Evolutionary conservation across 768 basidiomycete genomes (phyloP).

Genomic region (Chiua virens): DNA sequence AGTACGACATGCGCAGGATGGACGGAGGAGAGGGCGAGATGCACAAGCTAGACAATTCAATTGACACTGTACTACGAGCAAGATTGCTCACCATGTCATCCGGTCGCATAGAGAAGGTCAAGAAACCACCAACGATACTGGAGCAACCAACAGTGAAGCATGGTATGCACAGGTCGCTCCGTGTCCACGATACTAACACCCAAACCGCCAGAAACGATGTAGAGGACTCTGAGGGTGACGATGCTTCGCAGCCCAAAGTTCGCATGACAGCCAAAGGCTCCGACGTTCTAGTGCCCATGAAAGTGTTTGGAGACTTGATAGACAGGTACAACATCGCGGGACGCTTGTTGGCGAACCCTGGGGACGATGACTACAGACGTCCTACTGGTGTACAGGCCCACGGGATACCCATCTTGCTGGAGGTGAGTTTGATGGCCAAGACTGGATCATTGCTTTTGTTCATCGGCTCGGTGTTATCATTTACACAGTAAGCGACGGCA

Average conservation of each 20-base stretch:
- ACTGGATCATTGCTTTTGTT: neutral
- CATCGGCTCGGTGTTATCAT: conserved; percentile 50
- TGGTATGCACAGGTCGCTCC: no score
- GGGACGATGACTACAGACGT: conserved; percentile 52
- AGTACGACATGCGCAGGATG: no score
- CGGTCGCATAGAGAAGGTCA: no score
- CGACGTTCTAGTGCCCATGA: conserved; percentile 58
- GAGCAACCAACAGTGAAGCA: no score
- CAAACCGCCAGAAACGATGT: no score
- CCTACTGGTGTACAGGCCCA: conserved; percentile 85
- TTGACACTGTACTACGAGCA: no score
- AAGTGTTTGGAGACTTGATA: conserved; percentile 59
- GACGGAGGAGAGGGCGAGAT: no score
- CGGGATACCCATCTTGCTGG: conserved; percentile 75
- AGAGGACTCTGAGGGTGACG: conserved; percentile 18
- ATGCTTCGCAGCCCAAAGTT: conserved; percentile 42
- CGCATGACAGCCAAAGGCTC: conserved; percentile 75
- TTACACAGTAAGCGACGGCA: conserved; percentile 88
- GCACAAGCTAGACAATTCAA: no score
- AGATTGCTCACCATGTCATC: no score
- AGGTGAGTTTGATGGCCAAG: conserved; percentile 46
- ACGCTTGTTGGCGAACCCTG: conserved; percentile 64
- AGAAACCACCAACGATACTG: no score
- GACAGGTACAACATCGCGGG: conserved; percentile 58
- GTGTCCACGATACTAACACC: no score